Conservation (phyloP, 768 basidiomycete genomes). For the Collybia mongolica region DNA sequence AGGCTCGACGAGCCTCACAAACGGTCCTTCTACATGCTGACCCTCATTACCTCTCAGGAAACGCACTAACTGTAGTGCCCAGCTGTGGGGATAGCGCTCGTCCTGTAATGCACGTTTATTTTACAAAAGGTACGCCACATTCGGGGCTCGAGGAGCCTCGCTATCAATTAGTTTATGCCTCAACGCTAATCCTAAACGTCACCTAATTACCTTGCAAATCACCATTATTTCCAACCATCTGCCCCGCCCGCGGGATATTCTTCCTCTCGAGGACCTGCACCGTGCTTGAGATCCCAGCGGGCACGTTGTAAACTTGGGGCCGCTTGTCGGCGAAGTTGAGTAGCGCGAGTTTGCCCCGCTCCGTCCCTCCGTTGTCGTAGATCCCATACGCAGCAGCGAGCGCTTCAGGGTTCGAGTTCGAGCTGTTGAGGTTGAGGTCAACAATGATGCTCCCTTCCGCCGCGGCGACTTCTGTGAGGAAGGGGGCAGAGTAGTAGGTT, state of each 20-base stretch:
- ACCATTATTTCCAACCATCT: slow-evolving; percentile 28
- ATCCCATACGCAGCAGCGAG: slow-evolving; percentile 31
- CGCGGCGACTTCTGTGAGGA: slow-evolving; percentile 28
- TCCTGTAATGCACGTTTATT: too few species aligned
- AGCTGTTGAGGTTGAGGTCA: slow-evolving; percentile 31
- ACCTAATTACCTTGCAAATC: slow-evolving; percentile 26
- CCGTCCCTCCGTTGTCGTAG: slow-evolving; percentile 20
- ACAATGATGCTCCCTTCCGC: slow-evolving; percentile 23
- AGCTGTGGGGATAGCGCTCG: too few species aligned
- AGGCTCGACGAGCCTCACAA: too few species aligned
- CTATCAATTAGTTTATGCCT: too few species aligned
- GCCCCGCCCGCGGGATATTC: slow-evolving; percentile 34
- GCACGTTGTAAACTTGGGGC: slow-evolving; percentile 23
- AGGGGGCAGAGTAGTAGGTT: slow-evolving; percentile 31
- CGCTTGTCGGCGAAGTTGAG: slow-evolving; percentile 26
- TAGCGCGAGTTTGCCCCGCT: slow-evolving; percentile 24
- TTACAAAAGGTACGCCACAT: too few species aligned
- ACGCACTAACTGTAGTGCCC: too few species aligned
- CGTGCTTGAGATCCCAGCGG: slow-evolving; percentile 14
- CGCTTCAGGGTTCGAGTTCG: slow-evolving; percentile 17
- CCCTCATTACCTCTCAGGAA: too few species aligned
- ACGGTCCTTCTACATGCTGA: too few species aligned
- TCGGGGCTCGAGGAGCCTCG: too few species aligned
- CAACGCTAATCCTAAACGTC: too few species aligned
- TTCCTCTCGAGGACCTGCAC: slow-evolving; percentile 22